Evolutionary conservation across 2,329 filamentous ascomycete species (phyloP), one percentile per base, ranked within the genome.

Genomic region (Aureobasidium sp.): DNA sequence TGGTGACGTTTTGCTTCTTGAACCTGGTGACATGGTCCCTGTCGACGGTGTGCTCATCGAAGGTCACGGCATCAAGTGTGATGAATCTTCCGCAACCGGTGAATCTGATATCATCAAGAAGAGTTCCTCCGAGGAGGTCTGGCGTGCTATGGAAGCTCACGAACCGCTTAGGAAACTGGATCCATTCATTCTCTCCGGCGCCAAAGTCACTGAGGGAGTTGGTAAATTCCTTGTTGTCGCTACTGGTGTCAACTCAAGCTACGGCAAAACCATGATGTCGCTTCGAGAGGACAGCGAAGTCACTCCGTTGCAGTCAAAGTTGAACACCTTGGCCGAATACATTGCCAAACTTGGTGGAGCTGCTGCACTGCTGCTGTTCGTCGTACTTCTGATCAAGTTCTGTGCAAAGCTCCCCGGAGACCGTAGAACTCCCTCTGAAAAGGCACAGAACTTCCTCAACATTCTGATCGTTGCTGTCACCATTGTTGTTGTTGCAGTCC

Each of bases 161-260:
- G 79, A 85, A 58, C 78, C 78, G 17, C 74, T 87, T 37, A 80
- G 81, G 76, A 91, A 91, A 68, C 76, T 88, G 64, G 89, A 92
- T 67, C 89, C 89, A 0, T 93, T 93, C 72, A 91, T 97, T 68
- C 89, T 96, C 67, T 96, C 91, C 33, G 92, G 89, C 49, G 87
- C 87, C 2, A 91, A 90, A 67, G 85, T 93, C 12, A 85, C 85
- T 0, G 87, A 91, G 68, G 89, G 89, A 60, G 81, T 90, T 8
- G 89, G 90, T 11, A 85, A 83, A 4, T 92, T 90, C 72, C 72
- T 93, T 60, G 88, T 91, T 60, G 90, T 88, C 1, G 83, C 88
- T 5, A 85, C 87, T 19, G 89, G 89, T 65, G 80, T 87, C 39
- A 82, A 92, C 72, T 90, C 88, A 0, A 88, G 83, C 35, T 86